phyloP scores from a whole-genome alignment of 768 basidiomycete genomes.

The Agrocybe chaxingu region DNA sequence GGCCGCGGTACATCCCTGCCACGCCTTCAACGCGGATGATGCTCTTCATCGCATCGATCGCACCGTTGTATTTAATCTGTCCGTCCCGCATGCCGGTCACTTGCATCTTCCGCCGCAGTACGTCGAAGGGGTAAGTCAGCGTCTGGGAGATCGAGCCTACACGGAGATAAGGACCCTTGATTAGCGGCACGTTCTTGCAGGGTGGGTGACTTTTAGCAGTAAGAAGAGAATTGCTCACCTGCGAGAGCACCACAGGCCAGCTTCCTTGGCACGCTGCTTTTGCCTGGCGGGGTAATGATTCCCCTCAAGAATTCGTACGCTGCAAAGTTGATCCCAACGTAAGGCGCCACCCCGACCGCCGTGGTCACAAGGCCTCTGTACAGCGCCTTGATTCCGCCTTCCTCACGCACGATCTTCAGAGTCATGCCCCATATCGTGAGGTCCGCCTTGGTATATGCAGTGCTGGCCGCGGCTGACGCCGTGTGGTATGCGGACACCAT shows the following conservation, averaged over 20 bases:
- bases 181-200: background rate
- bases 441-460: constrained; percentile 47
- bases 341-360: constrained; percentile 86
- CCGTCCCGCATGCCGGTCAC: constrained; percentile 74
- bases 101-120: constrained; percentile 94
- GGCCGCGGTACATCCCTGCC: constrained; percentile 74
- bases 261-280: constrained; percentile 65
- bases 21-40: constrained; percentile 76
- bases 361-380: constrained; percentile 87
- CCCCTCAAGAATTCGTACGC: constrained; percentile 83
- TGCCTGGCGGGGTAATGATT: constrained; percentile 77
- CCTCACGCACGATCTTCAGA: constrained; percentile 83
- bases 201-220: background rate
- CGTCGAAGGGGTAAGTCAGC: constrained; percentile 94
- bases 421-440: constrained; percentile 88
- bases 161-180: constrained; percentile 2
- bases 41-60: constrained; percentile 68
- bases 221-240: constrained; percentile 38
- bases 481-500: constrained; percentile 58
- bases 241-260: constrained; percentile 84
- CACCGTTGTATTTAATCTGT: constrained; percentile 72
- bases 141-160: constrained; percentile 90
- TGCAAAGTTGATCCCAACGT: constrained; percentile 91
- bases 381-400: constrained; percentile 84
- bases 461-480: constrained; percentile 33